Conservation (phyloP, 2,329 filamentous ascomycete species). For the Penicillium sumatraense region DNA sequence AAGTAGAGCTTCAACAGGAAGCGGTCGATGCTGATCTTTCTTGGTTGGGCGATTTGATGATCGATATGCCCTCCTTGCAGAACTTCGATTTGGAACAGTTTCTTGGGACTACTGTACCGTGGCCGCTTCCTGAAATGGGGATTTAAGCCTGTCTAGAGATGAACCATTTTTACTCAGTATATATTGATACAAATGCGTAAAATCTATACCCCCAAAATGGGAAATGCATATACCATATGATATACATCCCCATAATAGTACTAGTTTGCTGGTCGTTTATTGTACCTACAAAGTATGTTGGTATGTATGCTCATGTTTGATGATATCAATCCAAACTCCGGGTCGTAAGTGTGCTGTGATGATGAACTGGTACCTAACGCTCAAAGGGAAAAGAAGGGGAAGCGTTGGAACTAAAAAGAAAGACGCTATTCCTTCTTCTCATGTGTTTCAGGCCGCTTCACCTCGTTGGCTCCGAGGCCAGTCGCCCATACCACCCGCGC, state of each 20-base stretch:
- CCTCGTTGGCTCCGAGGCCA: conserved; percentile 20
- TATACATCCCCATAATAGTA: too few species aligned
- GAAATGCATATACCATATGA: too few species aligned
- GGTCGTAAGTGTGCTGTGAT: conserved; percentile 1
- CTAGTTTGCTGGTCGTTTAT: not conserved
- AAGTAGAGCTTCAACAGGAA: conserved; percentile 13
- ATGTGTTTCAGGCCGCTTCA: conserved; percentile 12
- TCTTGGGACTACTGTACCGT: conserved; percentile 37
- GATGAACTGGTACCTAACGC: not conserved
- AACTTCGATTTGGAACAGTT: conserved; percentile 52
- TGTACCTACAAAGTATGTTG: too few species aligned
- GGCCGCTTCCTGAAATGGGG: conserved; percentile 33
- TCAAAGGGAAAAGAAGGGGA: not conserved
- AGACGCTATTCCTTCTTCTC: conserved; percentile 33
- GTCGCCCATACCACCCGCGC: conserved; percentile 32
- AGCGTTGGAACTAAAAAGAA: not conserved
- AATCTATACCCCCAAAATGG: too few species aligned
- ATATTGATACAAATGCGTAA: too few species aligned
- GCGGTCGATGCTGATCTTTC: conserved; percentile 39
- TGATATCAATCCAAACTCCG: conserved; percentile 3
- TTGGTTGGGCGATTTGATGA: conserved; percentile 51
- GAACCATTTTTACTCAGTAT: too few species aligned
- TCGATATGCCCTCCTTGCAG: conserved; percentile 51
- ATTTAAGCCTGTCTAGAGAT: conserved; percentile 15
- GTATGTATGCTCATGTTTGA: not conserved